phyloP scores from a whole-genome alignment of 31 red algal species.

The Odonthalia washingtoniensis region DNA sequence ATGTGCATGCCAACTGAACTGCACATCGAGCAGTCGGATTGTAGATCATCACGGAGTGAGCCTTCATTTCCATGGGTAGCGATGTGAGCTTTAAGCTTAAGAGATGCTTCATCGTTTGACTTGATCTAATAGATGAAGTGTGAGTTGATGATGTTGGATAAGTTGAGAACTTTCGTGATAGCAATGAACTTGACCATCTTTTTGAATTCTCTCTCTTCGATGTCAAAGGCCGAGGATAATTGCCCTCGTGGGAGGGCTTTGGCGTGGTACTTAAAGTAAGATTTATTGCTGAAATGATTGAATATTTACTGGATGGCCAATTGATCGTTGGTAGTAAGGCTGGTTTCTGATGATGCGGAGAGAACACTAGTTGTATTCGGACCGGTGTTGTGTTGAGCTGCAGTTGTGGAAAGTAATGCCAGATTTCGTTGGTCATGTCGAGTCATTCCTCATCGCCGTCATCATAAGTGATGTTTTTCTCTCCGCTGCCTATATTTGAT shows the following conservation, averaged over 20 bases:
- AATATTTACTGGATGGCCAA: not conserved
- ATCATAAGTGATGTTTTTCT: not conserved
- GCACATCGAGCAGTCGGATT: no score
- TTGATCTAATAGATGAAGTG: no score
- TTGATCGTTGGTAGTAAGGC: not conserved
- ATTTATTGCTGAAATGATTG: not conserved
- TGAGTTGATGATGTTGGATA: conserved; percentile 32
- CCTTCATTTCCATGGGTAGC: no score
- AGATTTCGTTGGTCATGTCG: not conserved
- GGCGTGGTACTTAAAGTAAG: not conserved
- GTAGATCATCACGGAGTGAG: no score
- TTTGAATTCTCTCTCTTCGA: conserved; percentile 20
- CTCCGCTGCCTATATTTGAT: not conserved
- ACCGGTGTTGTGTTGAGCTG: not conserved
- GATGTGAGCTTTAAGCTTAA: no score
- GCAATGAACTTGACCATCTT: not conserved
- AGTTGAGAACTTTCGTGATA: not conserved
- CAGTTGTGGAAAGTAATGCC: not conserved
- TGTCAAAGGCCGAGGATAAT: not conserved
- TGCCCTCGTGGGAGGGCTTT: not conserved
- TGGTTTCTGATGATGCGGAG: not conserved
- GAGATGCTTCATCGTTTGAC: no score
- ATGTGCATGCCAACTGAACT: no score
- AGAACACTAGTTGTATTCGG: no score
- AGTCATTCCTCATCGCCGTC: not conserved